A percentile compares a stretch with the other conserved stretches of the same genome.
These are phyloP conservation scores for Dendrobium chrysotoxum DNA, from an alignment of 106 monocot genomes.

Conservation along the genomic window DNA sequence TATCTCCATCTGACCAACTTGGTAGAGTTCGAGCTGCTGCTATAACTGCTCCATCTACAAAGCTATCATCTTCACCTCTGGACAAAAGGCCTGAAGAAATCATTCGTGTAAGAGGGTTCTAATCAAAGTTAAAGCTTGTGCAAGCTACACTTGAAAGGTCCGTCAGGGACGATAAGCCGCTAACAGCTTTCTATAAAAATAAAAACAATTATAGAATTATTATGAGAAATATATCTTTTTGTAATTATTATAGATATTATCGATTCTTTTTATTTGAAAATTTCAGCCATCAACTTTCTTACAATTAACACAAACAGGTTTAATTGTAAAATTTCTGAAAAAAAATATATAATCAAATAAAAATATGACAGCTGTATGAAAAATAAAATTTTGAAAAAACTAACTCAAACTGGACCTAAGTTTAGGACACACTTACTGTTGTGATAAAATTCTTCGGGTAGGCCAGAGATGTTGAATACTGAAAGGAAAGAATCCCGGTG, in stretches of 20 bases:
- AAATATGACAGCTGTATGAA: too few species aligned
- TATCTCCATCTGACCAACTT: conserved; percentile 76
- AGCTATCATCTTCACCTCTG: conserved; percentile 41
- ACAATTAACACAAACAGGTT: too few species aligned
- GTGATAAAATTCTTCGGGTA: conserved; percentile 75
- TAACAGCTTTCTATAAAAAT: neutral
- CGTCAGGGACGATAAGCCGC: neutral
- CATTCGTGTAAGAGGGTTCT: neutral
- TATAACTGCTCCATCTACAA: conserved; percentile 89
- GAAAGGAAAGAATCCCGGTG: conserved; percentile 92
- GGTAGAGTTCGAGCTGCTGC: conserved; percentile 80
- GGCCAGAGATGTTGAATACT: conserved; percentile 83
- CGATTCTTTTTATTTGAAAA: too few species aligned
- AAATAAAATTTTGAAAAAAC: neutral
- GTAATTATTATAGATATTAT: too few species aligned
- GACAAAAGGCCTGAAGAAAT: conserved; percentile 38
- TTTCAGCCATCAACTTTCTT: too few species aligned
- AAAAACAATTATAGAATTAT: neutral
- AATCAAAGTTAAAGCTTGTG: neutral
- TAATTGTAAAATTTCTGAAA: too few species aligned
- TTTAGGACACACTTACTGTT: conserved; percentile 39
- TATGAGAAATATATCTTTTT: too few species aligned
- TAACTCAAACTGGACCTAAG: neutral
- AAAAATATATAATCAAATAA: too few species aligned
- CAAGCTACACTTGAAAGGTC: neutral